Base-by-base conservation (phyloP, 768 basidiomycete species). In the Leccinum uliginosum region DNA sequence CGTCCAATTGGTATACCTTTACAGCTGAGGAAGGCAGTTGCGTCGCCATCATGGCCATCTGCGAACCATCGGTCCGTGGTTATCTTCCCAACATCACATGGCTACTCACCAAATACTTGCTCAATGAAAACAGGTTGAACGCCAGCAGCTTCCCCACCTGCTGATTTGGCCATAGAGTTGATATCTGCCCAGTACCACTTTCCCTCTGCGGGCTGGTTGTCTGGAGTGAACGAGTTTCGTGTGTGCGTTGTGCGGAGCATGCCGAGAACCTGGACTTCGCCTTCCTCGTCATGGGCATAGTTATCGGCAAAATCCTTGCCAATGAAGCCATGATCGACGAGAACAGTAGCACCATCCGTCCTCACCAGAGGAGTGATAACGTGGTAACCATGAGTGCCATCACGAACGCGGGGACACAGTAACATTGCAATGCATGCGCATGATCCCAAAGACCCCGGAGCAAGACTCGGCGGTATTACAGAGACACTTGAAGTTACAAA, bases 101-200 rank as follows among this genome's bases (percentile, higher is more conserved):
- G 21, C 46, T 5, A 61, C 87, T 62, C 56, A 95, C 96, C 86
- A 65, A 95, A 97, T 48, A 97, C 88, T 65, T 90, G 85, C 68
- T 99, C 96, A 4, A 98, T 76, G 58, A 92, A 83, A 1, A 98
- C 93, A 30, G 92, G 40, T 19, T 43, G 40, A 43, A 43, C 40
- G 11, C 17, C 76, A 19, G 81, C 83, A 6, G 74, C 68, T 55
- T 85, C 82, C 1, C 91, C 93, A 15, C 93, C 93, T 17, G 84
- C 86, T 61, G 79, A 80, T 50, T 86, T 78, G 7, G 87, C 84
- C 85, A 99, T 93, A 24, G 83, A 80, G 17, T 82, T 79, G n/a
- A 93, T 79, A 68, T 98, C 93, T 19, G 83, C 83, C 40, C 40
- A 99, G 65, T 91, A 93, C 95, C 96, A 99, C 69, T 85, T 82